These are phyloP conservation scores for Hygrophorus pudorinus DNA, from an alignment of 768 basidiomycete genomes.

Conservation along the genomic window DNA sequence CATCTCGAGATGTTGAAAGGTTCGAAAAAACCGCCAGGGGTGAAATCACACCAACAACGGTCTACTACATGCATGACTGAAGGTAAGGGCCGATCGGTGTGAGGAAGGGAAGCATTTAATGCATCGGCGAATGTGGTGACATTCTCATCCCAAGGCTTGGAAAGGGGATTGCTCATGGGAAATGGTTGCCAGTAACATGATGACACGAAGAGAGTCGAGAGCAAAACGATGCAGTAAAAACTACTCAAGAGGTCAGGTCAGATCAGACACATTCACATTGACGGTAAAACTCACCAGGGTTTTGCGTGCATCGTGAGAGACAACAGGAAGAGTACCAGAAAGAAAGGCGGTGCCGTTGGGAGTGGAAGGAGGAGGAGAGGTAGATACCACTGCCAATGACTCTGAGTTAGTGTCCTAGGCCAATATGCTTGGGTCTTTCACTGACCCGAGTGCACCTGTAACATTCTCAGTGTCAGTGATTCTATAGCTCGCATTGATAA, in stretches of 20 bases:
- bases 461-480: not conserved
- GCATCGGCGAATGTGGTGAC: conserved; percentile 68
- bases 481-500: not conserved
- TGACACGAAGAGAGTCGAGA: conserved; percentile 75
- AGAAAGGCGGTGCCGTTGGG: conserved; percentile 73
- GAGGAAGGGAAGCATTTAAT: conserved; percentile 36
- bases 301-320: conserved; percentile 73
- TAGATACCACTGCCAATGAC: conserved; percentile 71
- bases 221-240: conserved; percentile 79
- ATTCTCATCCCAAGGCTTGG: conserved; percentile 55
- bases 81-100: conserved; percentile 36
- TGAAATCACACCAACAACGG: conserved; percentile 82
- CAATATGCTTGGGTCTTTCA: too few relatives aligned
- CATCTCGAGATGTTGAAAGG: conserved; percentile 70
- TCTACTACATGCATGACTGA: conserved; percentile 58
- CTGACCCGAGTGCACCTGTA: conserved; percentile 4
- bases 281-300: conserved; percentile 54
- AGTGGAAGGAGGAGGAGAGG: conserved; percentile 68
- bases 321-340: conserved; percentile 66
- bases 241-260: conserved; percentile 24
- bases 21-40: conserved; percentile 54
- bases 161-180: conserved; percentile 51
- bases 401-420: not conserved
- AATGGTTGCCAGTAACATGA: conserved; percentile 89
- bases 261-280: not conserved